Percentiles rank a stretch among this genome's conserved stretches.
Evolutionary conservation across 2,329 filamentous ascomycete genomes (phyloP).

Genomic region (Diaporthe citri): DNA sequence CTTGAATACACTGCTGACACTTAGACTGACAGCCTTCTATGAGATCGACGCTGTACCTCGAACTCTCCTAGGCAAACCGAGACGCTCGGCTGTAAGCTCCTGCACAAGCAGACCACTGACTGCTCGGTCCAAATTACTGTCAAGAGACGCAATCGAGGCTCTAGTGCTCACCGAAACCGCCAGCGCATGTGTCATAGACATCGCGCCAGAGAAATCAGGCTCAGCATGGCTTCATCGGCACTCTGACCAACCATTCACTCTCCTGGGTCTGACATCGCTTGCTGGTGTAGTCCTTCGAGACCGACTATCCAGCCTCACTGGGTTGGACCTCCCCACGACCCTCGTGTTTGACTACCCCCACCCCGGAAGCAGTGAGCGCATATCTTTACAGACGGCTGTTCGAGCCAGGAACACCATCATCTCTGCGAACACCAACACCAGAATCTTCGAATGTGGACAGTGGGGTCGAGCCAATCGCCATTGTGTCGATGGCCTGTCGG

Average conservation of each 20-base stretch:
- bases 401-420: not conserved
- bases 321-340: conserved; percentile 6
- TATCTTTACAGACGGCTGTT: conserved; percentile 6
- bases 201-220: not conserved
- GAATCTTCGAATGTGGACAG: not conserved
- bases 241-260: not conserved
- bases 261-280: conserved; percentile 6
- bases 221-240: not conserved
- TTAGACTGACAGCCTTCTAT: not conserved
- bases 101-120: not conserved
- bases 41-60: conserved; percentile 12
- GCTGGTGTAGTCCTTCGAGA: conserved; percentile 23
- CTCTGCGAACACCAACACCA: not conserved
- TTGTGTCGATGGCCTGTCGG: conserved; percentile 32
- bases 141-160: conserved; percentile 4
- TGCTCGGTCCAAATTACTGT: not conserved
- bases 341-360: conserved; percentile 25
- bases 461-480: conserved; percentile 15
- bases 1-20: not conserved
- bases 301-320: conserved; percentile 17
- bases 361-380: conserved; percentile 6
- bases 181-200: not conserved
- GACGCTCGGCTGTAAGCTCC: not conserved
- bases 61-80: conserved; percentile 13
- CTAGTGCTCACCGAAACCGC: conserved; percentile 4